phyloP scores from a whole-genome alignment of 106 monocot genomes.

The Agapanthus africanus region DNA sequence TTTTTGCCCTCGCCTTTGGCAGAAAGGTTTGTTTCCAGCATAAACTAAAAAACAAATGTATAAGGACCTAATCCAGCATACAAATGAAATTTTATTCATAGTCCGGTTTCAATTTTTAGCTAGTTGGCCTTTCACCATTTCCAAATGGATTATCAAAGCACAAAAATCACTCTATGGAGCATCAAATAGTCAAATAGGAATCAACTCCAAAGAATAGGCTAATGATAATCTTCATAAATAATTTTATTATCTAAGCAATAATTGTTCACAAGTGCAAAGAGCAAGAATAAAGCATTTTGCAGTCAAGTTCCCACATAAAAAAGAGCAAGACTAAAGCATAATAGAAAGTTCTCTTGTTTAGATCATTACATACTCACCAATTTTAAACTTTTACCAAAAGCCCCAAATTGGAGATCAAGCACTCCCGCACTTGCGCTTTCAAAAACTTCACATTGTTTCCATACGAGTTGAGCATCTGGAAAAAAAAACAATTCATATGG shows the following conservation, averaged over 20 bases:
- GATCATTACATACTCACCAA: slow-evolving; percentile 53
- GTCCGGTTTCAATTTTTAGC: background rate
- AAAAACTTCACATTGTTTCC: slow-evolving; percentile 70
- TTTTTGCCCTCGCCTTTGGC: too few species aligned
- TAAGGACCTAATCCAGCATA: too few species aligned
- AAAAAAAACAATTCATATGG: slow-evolving; percentile 1
- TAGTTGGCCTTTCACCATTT: background rate
- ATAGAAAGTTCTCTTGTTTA: background rate
- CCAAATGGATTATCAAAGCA: background rate
- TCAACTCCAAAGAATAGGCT: background rate
- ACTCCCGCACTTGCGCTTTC: slow-evolving; percentile 39
- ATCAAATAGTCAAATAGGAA: background rate
- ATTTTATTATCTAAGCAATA: slow-evolving; percentile 22
- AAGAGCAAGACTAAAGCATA: background rate
- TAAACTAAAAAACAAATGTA: too few species aligned
- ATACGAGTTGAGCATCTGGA: slow-evolving; percentile 52
- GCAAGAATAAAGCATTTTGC: background rate
- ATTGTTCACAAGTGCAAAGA: slow-evolving; percentile 44
- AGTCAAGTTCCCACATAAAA: slow-evolving; percentile 22
- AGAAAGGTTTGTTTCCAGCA: too few species aligned
- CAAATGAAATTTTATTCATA: too few species aligned
- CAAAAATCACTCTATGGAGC: background rate
- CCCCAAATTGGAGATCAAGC: slow-evolving; percentile 68
- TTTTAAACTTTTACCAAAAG: slow-evolving; percentile 46
- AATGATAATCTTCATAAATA: background rate